Conservation (phyloP, 1,284 basidiomycete species). For the Schizopora paradoxa region DNA sequence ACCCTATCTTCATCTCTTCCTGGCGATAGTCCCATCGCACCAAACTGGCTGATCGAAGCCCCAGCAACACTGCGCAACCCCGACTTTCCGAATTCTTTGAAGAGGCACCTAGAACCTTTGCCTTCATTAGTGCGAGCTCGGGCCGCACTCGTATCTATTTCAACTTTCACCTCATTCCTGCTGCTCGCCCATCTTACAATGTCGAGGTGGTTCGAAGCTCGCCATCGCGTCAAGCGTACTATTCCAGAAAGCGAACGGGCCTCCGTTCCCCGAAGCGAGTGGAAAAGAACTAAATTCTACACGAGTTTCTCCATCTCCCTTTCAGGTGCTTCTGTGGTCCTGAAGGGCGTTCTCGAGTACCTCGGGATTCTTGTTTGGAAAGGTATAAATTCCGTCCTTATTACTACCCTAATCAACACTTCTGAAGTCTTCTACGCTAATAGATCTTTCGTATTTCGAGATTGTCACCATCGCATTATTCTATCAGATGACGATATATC, state of each 20-base stretch:
- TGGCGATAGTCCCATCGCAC: conserved; percentile 36
- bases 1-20: conserved; percentile 25
- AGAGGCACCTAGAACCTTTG: too few relatives aligned
- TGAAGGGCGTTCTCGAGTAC: conserved; percentile 42
- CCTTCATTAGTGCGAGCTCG: conserved; percentile 70
- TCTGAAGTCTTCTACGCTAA: neutral
- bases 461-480: conserved; percentile 71
- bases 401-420: too few relatives aligned
- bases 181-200: conserved; percentile 72
- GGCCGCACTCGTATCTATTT: conserved; percentile 70
- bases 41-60: conserved; percentile 72
- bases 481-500: conserved; percentile 90
- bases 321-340: conserved; percentile 41
- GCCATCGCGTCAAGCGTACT: conserved; percentile 36
- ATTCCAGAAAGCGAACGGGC: conserved; percentile 59
- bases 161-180: conserved; percentile 75
- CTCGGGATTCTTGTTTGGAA: conserved; percentile 57
- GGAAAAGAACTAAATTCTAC: conserved; percentile 54
- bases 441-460: conserved; percentile 80
- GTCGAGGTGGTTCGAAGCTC: conserved; percentile 67
- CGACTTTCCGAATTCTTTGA: conserved; percentile 36
- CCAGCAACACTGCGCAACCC: conserved; percentile 49
- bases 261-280: conserved; percentile 73
- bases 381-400: conserved; percentile 34
- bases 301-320: conserved; percentile 53